These are phyloP conservation scores for Pseudogymnoascus sp. DNA, from an alignment of 2,329 filamentous ascomycete genomes.

Conservation along the genomic window DNA sequence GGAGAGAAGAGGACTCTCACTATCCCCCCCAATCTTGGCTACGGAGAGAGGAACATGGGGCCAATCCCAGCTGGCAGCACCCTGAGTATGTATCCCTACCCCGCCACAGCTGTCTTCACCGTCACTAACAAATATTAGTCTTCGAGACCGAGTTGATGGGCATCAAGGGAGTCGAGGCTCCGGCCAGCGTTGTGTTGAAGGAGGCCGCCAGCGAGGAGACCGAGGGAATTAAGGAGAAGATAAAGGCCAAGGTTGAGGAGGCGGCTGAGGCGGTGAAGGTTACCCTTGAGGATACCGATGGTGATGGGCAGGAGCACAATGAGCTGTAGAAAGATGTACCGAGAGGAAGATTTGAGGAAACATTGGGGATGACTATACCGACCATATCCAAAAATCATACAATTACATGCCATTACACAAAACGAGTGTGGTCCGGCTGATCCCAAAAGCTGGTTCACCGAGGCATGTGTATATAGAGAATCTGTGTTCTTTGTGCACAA, in stretches of 20 bases:
- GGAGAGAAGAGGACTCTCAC: slow-evolving; percentile 87
- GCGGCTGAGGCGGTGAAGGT: slow-evolving; percentile 46
- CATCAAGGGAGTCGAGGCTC: slow-evolving; percentile 60
- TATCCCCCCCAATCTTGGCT: slow-evolving; percentile 79
- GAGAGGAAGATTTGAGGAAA: background rate
- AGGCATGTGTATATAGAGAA: background rate
- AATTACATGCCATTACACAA: background rate
- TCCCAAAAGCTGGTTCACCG: background rate
- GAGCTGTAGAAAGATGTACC: slow-evolving; percentile 38
- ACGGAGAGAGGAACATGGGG: slow-evolving; percentile 66
- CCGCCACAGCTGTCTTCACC: slow-evolving; percentile 11
- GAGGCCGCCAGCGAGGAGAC: slow-evolving; percentile 33
- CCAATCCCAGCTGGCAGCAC: slow-evolving; percentile 79
- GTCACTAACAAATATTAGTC: slow-evolving; percentile 38
- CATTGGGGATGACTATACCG: background rate
- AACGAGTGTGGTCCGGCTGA: background rate
- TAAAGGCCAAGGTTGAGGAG: slow-evolving; percentile 39
- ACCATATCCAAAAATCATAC: slow-evolving; percentile 2
- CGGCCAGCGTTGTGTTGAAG: slow-evolving; percentile 17
- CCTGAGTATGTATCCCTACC: slow-evolving; percentile 45
- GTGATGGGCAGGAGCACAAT: slow-evolving; percentile 47
- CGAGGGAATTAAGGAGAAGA: slow-evolving; percentile 30
- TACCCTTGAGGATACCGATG: slow-evolving; percentile 45
- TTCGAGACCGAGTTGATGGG: slow-evolving; percentile 87
- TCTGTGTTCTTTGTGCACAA: background rate